Evolutionary conservation across 768 basidiomycete species (phyloP).

Genomic region (Hysterangium stoloniferum): DNA sequence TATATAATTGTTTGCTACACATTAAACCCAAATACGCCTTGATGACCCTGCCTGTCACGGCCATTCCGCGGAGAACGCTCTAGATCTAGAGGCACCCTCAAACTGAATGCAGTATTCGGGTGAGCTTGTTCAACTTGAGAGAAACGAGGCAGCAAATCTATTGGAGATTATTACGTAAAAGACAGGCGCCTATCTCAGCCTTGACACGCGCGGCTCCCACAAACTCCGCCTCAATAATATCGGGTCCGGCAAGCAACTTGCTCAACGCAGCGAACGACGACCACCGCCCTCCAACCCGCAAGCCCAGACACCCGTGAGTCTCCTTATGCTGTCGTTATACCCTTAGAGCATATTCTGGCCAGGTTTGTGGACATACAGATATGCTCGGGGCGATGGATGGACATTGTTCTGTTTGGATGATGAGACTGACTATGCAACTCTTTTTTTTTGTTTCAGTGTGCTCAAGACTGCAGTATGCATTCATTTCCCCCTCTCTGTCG

Average conservation of each 20-base stretch:
- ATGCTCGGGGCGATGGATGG: constrained; percentile 4
- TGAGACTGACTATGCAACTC: not conserved
- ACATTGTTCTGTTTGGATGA: not conserved
- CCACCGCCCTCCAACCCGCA: not conserved
- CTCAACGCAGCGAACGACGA: constrained; percentile 5
- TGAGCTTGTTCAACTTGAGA: no score
- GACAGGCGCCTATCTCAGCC: not conserved
- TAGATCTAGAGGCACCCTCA: no score
- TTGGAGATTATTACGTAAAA: no score
- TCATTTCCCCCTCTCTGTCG: not conserved
- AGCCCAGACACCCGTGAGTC: constrained; percentile 7
- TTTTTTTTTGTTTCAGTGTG: not conserved
- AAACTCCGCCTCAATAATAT: constrained; percentile 9
- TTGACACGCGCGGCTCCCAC: not conserved
- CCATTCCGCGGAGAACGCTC: no score
- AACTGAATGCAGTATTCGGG: no score
- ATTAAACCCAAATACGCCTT: no score
- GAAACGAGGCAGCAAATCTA: no score
- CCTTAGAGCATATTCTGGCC: not conserved
- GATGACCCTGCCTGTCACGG: no score
- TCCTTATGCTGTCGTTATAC: not conserved
- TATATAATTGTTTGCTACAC: no score
- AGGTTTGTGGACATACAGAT: not conserved
- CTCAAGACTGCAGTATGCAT: not conserved
- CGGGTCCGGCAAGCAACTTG: not conserved